Percentiles rank a stretch among this genome's conserved stretches.
phyloP scores from a whole-genome alignment of 2,329 filamentous ascomycete genomes.

The Colletotrichum sp. region DNA sequence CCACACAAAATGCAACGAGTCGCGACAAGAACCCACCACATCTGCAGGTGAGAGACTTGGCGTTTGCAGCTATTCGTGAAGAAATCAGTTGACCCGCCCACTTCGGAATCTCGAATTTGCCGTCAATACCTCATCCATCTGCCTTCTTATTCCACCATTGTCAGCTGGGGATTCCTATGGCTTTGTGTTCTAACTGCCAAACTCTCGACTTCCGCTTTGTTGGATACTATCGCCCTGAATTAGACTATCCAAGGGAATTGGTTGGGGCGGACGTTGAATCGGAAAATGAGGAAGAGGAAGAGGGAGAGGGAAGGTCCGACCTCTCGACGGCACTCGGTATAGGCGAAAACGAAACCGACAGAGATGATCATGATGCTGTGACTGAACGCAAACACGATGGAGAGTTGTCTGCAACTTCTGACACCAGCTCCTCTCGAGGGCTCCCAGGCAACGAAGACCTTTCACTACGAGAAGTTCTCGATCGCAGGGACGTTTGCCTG shows the following conservation, averaged over 20 bases:
- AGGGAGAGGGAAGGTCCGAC: not conserved
- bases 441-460: not conserved
- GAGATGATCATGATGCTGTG: not conserved
- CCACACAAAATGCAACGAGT: not conserved
- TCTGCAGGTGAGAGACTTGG: not conserved
- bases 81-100: not conserved
- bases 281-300: not conserved
- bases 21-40: not conserved
- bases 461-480: not conserved
- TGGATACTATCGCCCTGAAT: not conserved
- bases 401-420: not conserved
- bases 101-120: no score
- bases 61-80: not conserved
- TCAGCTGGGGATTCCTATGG: not conserved
- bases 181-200: not conserved
- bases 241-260: not conserved
- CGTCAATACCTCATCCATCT: not conserved
- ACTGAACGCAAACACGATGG: rapidly evolving
- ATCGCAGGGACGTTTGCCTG: not conserved
- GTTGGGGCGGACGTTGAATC: not conserved
- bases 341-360: not conserved
- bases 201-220: not conserved
- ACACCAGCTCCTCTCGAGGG: not conserved
- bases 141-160: not conserved
- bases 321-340: rapidly evolving